Evolutionary conservation across 495 filamentous ascomycete genomes (phyloP), one percentile per base, ranked within the genome.

Genomic region (Filosporella fistucella): DNA sequence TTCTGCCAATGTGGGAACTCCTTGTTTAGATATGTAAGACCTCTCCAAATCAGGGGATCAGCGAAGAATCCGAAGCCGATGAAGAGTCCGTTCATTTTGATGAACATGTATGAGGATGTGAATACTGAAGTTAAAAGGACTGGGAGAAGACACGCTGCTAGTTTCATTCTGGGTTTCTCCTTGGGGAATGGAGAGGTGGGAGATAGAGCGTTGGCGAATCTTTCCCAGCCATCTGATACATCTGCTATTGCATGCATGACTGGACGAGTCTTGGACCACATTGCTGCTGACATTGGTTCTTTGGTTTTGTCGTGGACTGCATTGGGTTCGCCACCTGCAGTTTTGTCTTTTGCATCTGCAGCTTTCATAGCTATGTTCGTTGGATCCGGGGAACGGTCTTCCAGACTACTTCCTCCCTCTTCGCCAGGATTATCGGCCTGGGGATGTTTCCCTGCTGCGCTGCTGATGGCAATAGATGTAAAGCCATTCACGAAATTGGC

Each of bases 401-500:
- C 55, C 11, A 56, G 38, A 16, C 11, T 33, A 28, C 46, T 50
- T 12, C 37, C 45, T 34, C 40, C 49, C 32, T 51, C 44, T 20
- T 54, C 48, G 3, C 38, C 63, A 21, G 72, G 65, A 4, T 65
- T 62, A 9, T 76, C 71, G 23, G 47, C 66, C 34, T 74, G 67
- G 9, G 66, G 63, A 12, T 75, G 70, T 54, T 90, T 90, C 0
- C 86, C 89, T 0, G 84, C 78, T 0, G 86, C 87, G 42, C 84
- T 86, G 39, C 81, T 81, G 29, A 93, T 67, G 0, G 85, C 86
- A 8, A 95, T 80, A 2, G 75, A 76, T 5, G 86, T 83, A 44
- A 93, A 81, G 23, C 82, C 78, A 51, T 82, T 84, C 26, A 93
- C 80, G 51, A 95, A 81, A 54, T 89, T 91, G 52, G 72, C 81